These are phyloP conservation scores for Blastobotrys persicus DNA, from an alignment of 1,139 yeast species.

Conservation along the genomic window DNA sequence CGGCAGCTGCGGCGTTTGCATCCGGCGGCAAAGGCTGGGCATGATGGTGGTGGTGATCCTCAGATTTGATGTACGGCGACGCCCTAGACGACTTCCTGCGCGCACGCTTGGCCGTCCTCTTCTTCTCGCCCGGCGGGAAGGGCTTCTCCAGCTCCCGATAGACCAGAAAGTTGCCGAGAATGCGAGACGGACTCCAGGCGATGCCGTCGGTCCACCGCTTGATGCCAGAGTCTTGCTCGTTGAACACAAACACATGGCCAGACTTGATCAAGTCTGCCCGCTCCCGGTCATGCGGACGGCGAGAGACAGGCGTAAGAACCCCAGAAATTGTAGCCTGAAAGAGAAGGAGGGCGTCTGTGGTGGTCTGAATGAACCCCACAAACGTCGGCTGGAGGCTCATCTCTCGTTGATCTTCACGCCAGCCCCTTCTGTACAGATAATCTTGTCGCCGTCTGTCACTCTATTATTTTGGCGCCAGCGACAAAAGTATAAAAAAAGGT, in stretches of 20 bases:
- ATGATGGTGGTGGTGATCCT: slow-evolving; percentile 3
- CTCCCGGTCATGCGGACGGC: slow-evolving; percentile 84
- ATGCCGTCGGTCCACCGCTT: slow-evolving; percentile 95
- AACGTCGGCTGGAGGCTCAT: slow-evolving; percentile 55
- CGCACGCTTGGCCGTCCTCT: slow-evolving; percentile 36
- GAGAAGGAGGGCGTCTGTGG: slow-evolving; percentile 79
- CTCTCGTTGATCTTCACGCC: not conserved
- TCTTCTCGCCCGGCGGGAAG: slow-evolving; percentile 43
- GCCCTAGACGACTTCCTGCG: slow-evolving; percentile 26
- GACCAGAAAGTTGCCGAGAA: slow-evolving; percentile 76
- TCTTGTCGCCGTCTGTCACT: not conserved
- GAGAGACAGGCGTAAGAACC: slow-evolving; percentile 59
- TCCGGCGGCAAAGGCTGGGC: not conserved
- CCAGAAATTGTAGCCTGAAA: slow-evolving; percentile 73
- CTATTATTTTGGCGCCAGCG: not conserved
- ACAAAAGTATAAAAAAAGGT: slow-evolving; percentile 3
- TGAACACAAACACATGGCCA: slow-evolving; percentile 81
- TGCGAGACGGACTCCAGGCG: slow-evolving; percentile 88
- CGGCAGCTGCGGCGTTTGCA: slow-evolving; percentile 9
- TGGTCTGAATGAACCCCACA: slow-evolving; percentile 74
- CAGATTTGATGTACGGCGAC: slow-evolving; percentile 10
- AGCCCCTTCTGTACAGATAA: not conserved
- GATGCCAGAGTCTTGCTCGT: slow-evolving; percentile 79
- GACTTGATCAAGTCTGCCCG: slow-evolving; percentile 61
- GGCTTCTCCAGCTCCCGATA: slow-evolving; percentile 73